Evolutionary conservation across 352 stramenopile species (phyloP), one percentile per base, ranked within the genome.

Genomic region (Globisporangium spiculum): DNA sequence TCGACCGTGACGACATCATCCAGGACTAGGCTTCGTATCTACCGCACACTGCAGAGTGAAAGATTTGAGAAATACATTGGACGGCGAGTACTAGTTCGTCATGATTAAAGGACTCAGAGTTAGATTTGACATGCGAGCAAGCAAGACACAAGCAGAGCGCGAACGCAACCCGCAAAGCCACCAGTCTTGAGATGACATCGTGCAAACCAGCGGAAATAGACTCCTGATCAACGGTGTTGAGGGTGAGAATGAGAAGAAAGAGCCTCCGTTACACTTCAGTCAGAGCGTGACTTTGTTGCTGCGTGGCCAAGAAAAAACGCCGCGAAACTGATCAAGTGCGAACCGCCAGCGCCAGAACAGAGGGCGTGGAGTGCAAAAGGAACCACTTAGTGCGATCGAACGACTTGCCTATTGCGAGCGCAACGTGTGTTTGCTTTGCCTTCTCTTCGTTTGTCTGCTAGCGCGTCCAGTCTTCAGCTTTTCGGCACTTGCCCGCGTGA

Each of bases 1-100:
- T 84, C n/a, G 72, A 78, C n/a, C 50, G 70, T 20, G 75, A 78
- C 38, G 46, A 75, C 5, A 5, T 16, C 14, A 10, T 22, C n/a
- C 30, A 60, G 20, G 30, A 60, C 7, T 20, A 12, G 30, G 24
- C 30, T 26, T 60, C 10, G 30, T 46, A 61, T n/a, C 16, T n/a
- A 7, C 3, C 55, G 27, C 55, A 60, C 27, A 16, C 18, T 60
- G 55, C 32, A 61, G 48, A 61, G 20, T 61, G 55, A 61, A 46
- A 34, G 9, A 16, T 30, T 46, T 14, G 54, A 60, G 9, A 12
- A 41, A 8, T 41, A 24, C 26, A 24, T 41, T 41, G 54, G 22
- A 16, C 7, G 26, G 16, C 9, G 14, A 41, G 7, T 16, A 41
- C 26, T 10, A 41, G 10, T 60, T 59, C 18, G 55, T 60, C 55